Evolutionary conservation across 1,139 yeast genomes (phyloP), one percentile per base, ranked within the genome.

Genomic region (Sugiyamaella grinbergsii): DNA sequence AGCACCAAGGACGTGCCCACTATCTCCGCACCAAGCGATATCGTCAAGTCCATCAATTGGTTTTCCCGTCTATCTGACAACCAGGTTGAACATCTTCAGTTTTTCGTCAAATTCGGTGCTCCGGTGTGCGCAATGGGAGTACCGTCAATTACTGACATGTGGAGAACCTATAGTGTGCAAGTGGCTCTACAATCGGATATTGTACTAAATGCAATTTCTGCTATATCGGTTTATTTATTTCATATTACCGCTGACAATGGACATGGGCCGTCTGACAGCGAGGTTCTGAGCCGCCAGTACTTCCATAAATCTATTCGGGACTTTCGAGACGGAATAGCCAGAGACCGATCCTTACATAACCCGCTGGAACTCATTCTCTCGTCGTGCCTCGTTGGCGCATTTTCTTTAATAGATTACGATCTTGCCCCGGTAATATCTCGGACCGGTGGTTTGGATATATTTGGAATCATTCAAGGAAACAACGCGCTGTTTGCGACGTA

Each of bases 341-440:
- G 24, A 42, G 50, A 50, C 16, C 15, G 36, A 10, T 36, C 40
- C 11, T n/a, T 4, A 3, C 53, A 50, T 18, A 36, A 41, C 19
- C 53, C 53, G 3, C 15, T 26, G 5, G 53, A 50, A 26, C 31
- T 50, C 6, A 33, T 50, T n/a, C 31, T 50, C n/a, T 31, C 47
- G 18, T 50, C 53, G 7, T 26, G 49, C 20, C 32, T 50, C 13
- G 42, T 41, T 4, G 32, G 40, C 3, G 50, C 39, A 10, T 40
- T 45, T 19, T n/a, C 44, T 5, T 19, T 50, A 18, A 23, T 45
- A 19, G 47, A 50, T 31, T 39, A 26, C n/a, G 32, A 28, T 11
- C 38, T 36, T 5, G 37, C 41, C 4, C 53, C 53, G 2, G 47
- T 50, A 23, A 13, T 50, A 19, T 44, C 52, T 3, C 26, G 40